phyloP scores from a whole-genome alignment of 768 basidiomycete species.

The Russula compacta region DNA sequence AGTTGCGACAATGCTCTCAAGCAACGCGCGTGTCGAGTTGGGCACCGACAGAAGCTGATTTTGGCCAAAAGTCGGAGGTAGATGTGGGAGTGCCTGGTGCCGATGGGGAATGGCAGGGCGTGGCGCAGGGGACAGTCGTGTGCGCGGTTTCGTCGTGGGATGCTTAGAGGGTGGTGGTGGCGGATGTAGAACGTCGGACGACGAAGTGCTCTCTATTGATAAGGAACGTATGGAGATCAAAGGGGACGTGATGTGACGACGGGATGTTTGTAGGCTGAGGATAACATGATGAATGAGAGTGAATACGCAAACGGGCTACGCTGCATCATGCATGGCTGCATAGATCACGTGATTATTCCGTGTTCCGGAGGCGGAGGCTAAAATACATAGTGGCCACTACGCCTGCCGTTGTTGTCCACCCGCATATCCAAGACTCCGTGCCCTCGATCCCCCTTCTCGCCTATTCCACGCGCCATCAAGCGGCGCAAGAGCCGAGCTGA shows the following conservation, averaged over 20 bases:
- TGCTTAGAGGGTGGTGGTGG: conserved; percentile 27
- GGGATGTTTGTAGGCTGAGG: conserved; percentile 1
- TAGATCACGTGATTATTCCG: background rate
- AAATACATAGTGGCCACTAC: no score
- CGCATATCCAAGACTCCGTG: background rate
- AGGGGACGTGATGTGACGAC: conserved; percentile 2
- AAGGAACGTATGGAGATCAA: conserved; percentile 11
- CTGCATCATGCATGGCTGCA: background rate
- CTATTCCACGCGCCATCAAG: background rate
- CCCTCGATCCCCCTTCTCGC: conserved; percentile 5
- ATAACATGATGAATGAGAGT: conserved; percentile 14
- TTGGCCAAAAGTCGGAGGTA: conserved; percentile 66
- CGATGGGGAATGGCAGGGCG: conserved; percentile 27
- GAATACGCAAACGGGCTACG: background rate
- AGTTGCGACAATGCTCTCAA: conserved; percentile 68
- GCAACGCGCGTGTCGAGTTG: conserved; percentile 66
- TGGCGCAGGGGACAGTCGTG: conserved; percentile 37
- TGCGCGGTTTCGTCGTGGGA: conserved; percentile 24
- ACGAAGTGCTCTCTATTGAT: conserved; percentile 13
- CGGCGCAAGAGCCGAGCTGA: conserved; percentile 2
- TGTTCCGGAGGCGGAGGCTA: background rate
- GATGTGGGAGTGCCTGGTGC: conserved; percentile 36
- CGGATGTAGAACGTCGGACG: conserved; percentile 11
- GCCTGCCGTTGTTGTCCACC: no score
- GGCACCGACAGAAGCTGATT: conserved; percentile 78